These are phyloP conservation scores for Oryza meridionalis DNA, from an alignment of 176 grass and related monocot genomes.

Conservation along the genomic window DNA sequence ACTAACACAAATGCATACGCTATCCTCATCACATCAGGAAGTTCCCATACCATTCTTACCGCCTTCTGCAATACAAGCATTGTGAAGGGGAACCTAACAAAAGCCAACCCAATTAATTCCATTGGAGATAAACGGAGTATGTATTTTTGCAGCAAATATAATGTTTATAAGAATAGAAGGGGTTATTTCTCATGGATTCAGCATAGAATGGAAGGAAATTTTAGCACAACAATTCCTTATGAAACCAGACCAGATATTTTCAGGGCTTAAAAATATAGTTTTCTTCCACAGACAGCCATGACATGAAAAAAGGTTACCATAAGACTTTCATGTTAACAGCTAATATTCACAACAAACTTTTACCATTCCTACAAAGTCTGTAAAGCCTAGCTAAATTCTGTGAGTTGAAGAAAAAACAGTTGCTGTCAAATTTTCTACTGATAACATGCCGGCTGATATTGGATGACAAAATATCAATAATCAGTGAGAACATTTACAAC, in stretches of 20 bases:
- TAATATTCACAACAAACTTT: not conserved
- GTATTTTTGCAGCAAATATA: slow-evolving; percentile 30
- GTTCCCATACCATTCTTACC: slow-evolving; percentile 84
- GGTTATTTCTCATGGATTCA: not conserved
- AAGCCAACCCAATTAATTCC: slow-evolving; percentile 34
- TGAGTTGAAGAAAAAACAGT: not conserved
- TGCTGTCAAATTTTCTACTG: not conserved
- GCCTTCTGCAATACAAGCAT: slow-evolving; percentile 94
- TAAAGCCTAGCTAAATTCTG: not conserved
- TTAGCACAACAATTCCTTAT: not conserved
- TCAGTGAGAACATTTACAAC: not conserved
- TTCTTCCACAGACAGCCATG: not conserved
- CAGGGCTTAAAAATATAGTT: too few relatives aligned
- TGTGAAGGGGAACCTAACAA: slow-evolving; percentile 94
- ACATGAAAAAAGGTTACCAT: not conserved
- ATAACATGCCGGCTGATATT: not conserved
- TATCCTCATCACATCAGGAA: slow-evolving; percentile 80
- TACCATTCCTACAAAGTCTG: not conserved
- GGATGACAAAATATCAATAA: not conserved
- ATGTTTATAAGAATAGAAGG: slow-evolving; percentile 9
- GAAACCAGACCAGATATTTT: slow-evolving; percentile 4
- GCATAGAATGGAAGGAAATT: slow-evolving; percentile 17
- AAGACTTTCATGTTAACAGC: not conserved
- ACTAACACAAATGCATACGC: slow-evolving; percentile 82
- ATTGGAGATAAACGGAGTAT: slow-evolving; percentile 24